Percentiles rank a stretch among this genome's conserved stretches.
Conservation (phyloP, 1,139 yeast species). For the Hyphopichia buzzinii region DNA sequence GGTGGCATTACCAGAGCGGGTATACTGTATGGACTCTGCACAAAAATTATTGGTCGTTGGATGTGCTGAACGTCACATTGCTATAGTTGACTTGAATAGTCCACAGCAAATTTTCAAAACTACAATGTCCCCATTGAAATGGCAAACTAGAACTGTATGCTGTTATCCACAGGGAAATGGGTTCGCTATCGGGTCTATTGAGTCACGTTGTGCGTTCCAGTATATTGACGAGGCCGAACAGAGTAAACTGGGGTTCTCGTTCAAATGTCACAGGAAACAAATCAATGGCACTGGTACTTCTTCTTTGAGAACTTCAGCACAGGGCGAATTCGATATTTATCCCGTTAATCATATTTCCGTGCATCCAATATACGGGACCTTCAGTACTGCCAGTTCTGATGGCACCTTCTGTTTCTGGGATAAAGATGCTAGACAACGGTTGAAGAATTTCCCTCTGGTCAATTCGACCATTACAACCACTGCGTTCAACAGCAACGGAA, state of each 20-base stretch:
- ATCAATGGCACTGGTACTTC: constrained; percentile 27
- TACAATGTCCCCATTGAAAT: constrained; percentile 77
- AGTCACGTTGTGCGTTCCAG: constrained; percentile 96
- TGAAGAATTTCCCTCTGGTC: constrained; percentile 74
- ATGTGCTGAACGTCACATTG: constrained; percentile 85
- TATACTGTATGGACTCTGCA: constrained; percentile 82
- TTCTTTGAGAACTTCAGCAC: constrained; percentile 28
- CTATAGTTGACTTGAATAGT: constrained; percentile 72
- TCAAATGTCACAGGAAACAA: constrained; percentile 86
- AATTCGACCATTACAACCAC: constrained; percentile 76
- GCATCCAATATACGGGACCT: constrained; percentile 90
- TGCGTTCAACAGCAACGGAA: constrained; percentile 79
- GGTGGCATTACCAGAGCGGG: constrained; percentile 82
- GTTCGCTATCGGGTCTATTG: constrained; percentile 88
- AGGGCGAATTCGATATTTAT: constrained; percentile 56
- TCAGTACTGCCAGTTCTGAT: constrained; percentile 93
- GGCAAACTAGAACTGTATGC: constrained; percentile 80
- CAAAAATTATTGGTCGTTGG: constrained; percentile 85
- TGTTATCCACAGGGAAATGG: constrained; percentile 93
- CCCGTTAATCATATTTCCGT: constrained; percentile 79
- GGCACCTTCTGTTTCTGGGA: constrained; percentile 97
- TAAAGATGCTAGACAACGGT: constrained; percentile 84
- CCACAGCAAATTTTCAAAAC: constrained; percentile 84
- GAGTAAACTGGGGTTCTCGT: constrained; percentile 72
- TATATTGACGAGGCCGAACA: constrained; percentile 85